Evolutionary conservation across 441 rosid species (phyloP).

Genomic region (Adansonia rubrostipa): DNA sequence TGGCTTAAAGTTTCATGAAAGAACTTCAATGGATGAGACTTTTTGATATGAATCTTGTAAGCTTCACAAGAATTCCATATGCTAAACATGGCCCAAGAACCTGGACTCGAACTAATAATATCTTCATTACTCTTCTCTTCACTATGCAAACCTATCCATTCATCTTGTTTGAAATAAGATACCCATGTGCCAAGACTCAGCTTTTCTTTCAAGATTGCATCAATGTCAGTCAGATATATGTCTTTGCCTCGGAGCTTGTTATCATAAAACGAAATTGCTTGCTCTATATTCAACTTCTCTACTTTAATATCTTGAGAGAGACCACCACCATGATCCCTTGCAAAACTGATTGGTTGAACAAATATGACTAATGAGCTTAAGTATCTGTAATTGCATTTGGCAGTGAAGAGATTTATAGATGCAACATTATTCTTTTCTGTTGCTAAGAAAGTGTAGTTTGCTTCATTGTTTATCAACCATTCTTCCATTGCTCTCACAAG

Average conservation of each 20-base stretch:
- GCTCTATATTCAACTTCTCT: constrained; percentile 49
- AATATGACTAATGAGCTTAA: constrained; percentile 51
- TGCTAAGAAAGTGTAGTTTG: constrained; percentile 50
- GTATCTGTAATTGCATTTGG: constrained; percentile 46
- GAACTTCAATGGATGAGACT: constrained; percentile 34
- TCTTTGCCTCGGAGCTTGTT: constrained; percentile 46
- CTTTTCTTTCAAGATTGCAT: constrained; percentile 51
- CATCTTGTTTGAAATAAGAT: constrained; percentile 51
- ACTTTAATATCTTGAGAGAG: constrained; percentile 40
- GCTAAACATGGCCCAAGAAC: constrained; percentile 59
- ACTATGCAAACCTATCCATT: constrained; percentile 33
- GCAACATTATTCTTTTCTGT: constrained; percentile 54
- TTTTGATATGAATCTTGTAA: constrained; percentile 40
- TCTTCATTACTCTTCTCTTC: constrained; percentile 26
- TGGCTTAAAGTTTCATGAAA: constrained; percentile 39
- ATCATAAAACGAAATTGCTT: constrained; percentile 52
- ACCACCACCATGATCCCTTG: constrained; percentile 19
- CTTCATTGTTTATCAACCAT: constrained; percentile 55
- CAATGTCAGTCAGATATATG: constrained; percentile 52
- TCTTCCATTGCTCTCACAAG: constrained; percentile 60
- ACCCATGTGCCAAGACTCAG: constrained; percentile 64
- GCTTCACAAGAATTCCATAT: constrained; percentile 63
- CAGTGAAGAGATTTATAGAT: constrained; percentile 56
- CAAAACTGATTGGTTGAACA: constrained; percentile 40
- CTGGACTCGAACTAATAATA: constrained; percentile 31